phyloP scores from a whole-genome alignment of 306 rosid species.

The Hippophae tibetana region DNA sequence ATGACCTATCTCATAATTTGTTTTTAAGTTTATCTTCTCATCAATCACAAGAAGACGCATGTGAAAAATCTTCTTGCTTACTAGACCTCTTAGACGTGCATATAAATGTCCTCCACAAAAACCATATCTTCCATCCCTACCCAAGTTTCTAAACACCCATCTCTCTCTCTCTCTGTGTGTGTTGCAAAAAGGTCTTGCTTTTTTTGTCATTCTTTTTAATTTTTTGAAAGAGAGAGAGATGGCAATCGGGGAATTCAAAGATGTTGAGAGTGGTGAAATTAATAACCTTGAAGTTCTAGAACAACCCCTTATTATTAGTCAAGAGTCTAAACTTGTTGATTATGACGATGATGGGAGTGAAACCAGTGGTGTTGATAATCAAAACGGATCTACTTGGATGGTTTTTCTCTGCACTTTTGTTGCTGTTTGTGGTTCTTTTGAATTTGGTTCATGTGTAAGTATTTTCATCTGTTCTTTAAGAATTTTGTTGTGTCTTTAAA shows the following conservation, averaged over 20 bases:
- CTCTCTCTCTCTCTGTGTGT: neutral
- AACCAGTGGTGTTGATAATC: conserved; percentile 8
- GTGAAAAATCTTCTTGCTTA: neutral
- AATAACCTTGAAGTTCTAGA: conserved; percentile 27
- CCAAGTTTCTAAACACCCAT: too few species aligned
- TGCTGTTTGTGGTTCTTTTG: conserved; percentile 76
- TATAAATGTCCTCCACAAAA: neutral
- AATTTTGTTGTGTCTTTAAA: neutral
- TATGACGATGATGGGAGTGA: conserved; percentile 20
- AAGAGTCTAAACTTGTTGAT: neutral
- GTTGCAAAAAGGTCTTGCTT: neutral
- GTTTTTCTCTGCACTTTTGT: conserved; percentile 62
- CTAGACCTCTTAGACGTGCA: neutral
- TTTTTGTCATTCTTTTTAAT: neutral
- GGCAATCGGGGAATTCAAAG: conserved; percentile 41
- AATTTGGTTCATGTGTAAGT: conserved; percentile 81
- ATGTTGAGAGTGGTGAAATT: conserved; percentile 39
- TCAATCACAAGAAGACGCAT: conserved; percentile 14
- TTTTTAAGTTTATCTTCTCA: neutral
- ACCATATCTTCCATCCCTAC: neutral
- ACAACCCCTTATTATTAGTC: conserved; percentile 39
- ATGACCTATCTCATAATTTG: too few species aligned
- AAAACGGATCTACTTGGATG: conserved; percentile 54
- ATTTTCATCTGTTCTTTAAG: neutral
- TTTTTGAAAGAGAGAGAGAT: conserved; percentile 15